These are phyloP conservation scores for Nothophytophthora sp. DNA, from an alignment of 352 stramenopile species.

Conservation along the genomic window DNA sequence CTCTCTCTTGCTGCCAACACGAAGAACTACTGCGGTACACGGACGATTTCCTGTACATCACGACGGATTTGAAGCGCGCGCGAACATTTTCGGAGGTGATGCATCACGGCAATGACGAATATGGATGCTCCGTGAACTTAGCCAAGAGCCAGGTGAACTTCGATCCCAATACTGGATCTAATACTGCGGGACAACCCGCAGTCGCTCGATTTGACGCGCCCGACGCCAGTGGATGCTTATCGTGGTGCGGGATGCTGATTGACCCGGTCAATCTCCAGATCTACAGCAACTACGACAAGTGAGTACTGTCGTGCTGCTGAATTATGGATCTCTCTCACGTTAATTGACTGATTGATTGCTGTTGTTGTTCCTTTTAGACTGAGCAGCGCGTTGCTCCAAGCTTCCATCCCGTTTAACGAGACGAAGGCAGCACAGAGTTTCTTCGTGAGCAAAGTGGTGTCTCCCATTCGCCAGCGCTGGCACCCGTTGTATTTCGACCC, in stretches of 20 bases:
- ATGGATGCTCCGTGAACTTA: conserved; percentile 64
- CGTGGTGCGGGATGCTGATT: conserved; percentile 76
- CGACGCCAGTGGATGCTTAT: conserved; percentile 21
- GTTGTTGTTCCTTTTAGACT: conserved; percentile 29
- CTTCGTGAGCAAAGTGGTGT: conserved; percentile 68
- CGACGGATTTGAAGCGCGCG: conserved; percentile 48
- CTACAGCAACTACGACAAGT: conserved; percentile 84
- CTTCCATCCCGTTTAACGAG: conserved; percentile 62
- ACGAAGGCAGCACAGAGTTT: conserved; percentile 46
- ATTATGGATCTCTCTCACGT: conserved; percentile 6
- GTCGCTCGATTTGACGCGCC: conserved; percentile 20
- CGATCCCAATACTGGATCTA: neutral
- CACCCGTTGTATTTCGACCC: conserved; percentile 69
- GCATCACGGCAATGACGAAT: conserved; percentile 62
- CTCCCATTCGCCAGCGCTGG: conserved; percentile 67
- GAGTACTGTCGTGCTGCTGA: conserved; percentile 10
- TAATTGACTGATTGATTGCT: neutral
- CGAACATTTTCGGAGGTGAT: conserved; percentile 56
- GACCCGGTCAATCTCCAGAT: conserved; percentile 57
- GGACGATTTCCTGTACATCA: conserved; percentile 80
- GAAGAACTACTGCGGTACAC: conserved; percentile 78
- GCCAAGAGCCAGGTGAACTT: conserved; percentile 77
- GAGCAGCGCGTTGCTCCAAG: conserved; percentile 31
- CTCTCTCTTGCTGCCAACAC: conserved; percentile 36
- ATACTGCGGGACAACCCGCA: too few relatives aligned